Evolutionary conservation across 345 rosid species (phyloP), one percentile per base, ranked within the genome.

Genomic region (Eucalyptus tenuipes): DNA sequence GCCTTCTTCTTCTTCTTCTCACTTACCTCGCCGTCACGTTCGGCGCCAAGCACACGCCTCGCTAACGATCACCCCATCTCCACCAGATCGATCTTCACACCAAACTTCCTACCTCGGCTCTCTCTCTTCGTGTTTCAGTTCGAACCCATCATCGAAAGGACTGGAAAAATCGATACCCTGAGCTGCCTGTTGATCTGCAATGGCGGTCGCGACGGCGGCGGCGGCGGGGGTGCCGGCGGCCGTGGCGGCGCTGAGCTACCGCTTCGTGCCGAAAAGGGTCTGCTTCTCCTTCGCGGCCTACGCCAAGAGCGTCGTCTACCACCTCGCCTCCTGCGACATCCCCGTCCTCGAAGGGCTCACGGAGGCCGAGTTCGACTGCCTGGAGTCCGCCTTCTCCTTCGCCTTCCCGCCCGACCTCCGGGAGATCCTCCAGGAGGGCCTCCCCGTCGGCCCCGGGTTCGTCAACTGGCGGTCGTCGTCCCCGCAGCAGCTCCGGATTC

Each of bases 341-440:
- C 93, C 94, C 1, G 92, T 95, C 88, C 92, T 92, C 33, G 94
- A 94, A 2, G 98, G 98, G 45, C 93, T 97, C 37, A 92, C 93
- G n/a, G 94, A 91, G 89, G 89, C 86, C 27, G 99, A 97, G 91
- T 94, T 97, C 92, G 37, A 90, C 87, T 86, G 91, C 86, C 89
- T 96, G 44, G 98, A 97, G 89, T 93, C 96, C 24, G 75, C 89
- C n/a, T 92, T 94, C 84, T 84, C 89, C 71, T 93, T 97, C 93
- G 89, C 95, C 22, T 97, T 96, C 93, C 99, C 99, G 33, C 95
- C 93, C 2, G 99, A 97, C 91, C 97, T 97, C 89, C 97, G 99
- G 49, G 92, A 94, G 25, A 94, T 97, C 90, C 99, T 97, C 88
- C 95, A 88, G 27, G 94, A 92, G 87, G 99, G 99, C 71, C 93